Evolutionary conservation across 176 grass and related monocot species (phyloP), one percentile per base, ranked within the genome.

Genomic region (Bolboschoenus planiculmis): DNA sequence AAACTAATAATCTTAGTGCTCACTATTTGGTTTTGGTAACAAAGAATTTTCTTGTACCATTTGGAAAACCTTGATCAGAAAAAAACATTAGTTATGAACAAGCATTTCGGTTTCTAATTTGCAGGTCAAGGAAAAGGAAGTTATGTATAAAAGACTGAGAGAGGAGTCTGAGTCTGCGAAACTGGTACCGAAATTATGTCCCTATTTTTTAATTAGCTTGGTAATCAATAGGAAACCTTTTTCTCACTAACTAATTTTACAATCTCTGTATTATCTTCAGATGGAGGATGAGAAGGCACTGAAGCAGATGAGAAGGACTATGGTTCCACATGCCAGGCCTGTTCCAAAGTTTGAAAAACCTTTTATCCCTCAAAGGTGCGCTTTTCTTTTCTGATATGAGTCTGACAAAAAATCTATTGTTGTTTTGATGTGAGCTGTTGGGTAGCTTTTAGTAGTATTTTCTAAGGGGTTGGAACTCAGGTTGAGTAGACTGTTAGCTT

Each of bases 201-300:
- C 23, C 15, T 46, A 9, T 27, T 46, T 73, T 50, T 51, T n/a
- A 21, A 50, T 75, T 30, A 13, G 65, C 15, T 33, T 77, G 47
- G 14, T 48, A 31, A 33, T 43, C 0, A 31, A 31, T 14, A 77
- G 15, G 4, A 51, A 56, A 46, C 24, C 4, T 21, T n/a, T 46
- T 76, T 61, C 84, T 37, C 35, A 90, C 50, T 11, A 50, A 43
- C 54, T 37, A 8, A 7, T 58, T 56, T 50, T 3, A 18, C 23
- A 54, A 87, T 83, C 63, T 78, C 4, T 79, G 20, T 82, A 18
- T 66, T 20, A 7, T 31, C 4, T 86, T 29, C 58, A 99, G 97
- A 92, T 99, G 11, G 97, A 99, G 66, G 97, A 99, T 80, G 97
- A 99, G 85, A 99, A 99, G 78, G 97, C 91, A 1, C 35, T 95